phyloP scores from a whole-genome alignment of 208 protist species.

The Leishmania gerbilli region DNA sequence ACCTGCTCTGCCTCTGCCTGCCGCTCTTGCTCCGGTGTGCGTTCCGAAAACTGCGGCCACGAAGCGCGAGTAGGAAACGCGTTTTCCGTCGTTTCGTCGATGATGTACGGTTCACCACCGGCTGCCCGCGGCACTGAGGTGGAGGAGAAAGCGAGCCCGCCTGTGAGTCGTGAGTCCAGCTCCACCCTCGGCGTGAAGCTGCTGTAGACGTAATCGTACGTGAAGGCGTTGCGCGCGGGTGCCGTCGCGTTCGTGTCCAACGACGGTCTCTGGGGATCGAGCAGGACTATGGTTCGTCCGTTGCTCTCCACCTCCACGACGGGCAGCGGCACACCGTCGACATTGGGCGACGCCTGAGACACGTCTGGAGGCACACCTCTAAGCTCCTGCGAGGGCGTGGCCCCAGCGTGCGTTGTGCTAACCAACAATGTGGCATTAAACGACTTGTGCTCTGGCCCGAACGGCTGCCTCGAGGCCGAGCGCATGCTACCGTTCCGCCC shows the following conservation, averaged over 20 bases:
- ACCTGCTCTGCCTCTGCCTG: conserved; percentile 63
- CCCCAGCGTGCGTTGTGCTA: neutral
- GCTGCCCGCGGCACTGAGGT: neutral
- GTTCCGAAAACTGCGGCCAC: neutral
- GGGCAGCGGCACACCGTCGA: conserved; percentile 23
- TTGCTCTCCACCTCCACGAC: conserved; percentile 60
- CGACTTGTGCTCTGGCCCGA: conserved; percentile 30
- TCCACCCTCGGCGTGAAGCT: conserved; percentile 57
- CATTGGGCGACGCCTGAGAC: neutral
- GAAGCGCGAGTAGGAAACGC: neutral
- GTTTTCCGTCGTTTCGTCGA: conserved; percentile 4
- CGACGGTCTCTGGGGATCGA: conserved; percentile 26
- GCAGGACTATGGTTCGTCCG: conserved; percentile 48
- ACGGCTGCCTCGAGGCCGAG: conserved; percentile 38
- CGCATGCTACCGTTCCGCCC: neutral
- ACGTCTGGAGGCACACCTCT: neutral
- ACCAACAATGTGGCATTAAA: conserved; percentile 8
- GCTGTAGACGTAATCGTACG: conserved; percentile 68
- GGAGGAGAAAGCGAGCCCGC: neutral
- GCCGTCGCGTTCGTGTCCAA: neutral
- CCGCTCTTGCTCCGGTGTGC: conserved; percentile 25
- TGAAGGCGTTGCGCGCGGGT: conserved; percentile 39
- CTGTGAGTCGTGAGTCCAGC: conserved; percentile 10
- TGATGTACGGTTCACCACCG: conserved; percentile 4
- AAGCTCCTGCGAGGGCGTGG: neutral